Conservation (phyloP, 768 basidiomycete genomes). For the Termitomyces sp. region DNA sequence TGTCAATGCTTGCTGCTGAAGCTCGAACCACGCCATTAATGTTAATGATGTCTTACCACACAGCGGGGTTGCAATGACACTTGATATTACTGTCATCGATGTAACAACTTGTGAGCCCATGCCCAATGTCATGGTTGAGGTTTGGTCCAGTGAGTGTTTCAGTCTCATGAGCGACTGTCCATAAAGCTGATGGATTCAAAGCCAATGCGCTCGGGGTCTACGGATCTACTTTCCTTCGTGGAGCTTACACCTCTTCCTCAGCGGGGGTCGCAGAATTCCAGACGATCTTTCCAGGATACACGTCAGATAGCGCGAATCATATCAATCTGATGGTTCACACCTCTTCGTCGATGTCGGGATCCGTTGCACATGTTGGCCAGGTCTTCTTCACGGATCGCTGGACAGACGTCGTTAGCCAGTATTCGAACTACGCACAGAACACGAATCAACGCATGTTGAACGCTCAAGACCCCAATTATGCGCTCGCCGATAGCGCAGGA, state of each 20-base stretch:
- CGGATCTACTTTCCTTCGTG: slow-evolving; percentile 17
- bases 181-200: not conserved
- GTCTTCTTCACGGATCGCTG: slow-evolving; percentile 19
- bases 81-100: slow-evolving; percentile 37
- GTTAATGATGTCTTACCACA: not conserved
- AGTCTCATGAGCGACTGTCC: not conserved
- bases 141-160: slow-evolving; percentile 14
- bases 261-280: slow-evolving; percentile 15
- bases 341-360: slow-evolving; percentile 11
- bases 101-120: slow-evolving; percentile 37
- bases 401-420: slow-evolving; percentile 18
- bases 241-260: slow-evolving; percentile 11
- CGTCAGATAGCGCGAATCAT: slow-evolving; percentile 14
- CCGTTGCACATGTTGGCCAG: slow-evolving; percentile 16
- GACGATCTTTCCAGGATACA: slow-evolving; percentile 16
- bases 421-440: slow-evolving; percentile 15
- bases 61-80: slow-evolving; percentile 31
- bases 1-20: not conserved
- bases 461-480: slow-evolving; percentile 19
- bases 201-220: slow-evolving; percentile 17
- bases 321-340: slow-evolving; percentile 17
- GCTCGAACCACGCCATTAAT: not conserved
- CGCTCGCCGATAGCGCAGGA: slow-evolving; percentile 19
- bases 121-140: slow-evolving; percentile 34
- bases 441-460: slow-evolving; percentile 19